Evolutionary conservation across 2,329 filamentous ascomycete genomes (phyloP).

Genomic region (Fusarium sp.): DNA sequence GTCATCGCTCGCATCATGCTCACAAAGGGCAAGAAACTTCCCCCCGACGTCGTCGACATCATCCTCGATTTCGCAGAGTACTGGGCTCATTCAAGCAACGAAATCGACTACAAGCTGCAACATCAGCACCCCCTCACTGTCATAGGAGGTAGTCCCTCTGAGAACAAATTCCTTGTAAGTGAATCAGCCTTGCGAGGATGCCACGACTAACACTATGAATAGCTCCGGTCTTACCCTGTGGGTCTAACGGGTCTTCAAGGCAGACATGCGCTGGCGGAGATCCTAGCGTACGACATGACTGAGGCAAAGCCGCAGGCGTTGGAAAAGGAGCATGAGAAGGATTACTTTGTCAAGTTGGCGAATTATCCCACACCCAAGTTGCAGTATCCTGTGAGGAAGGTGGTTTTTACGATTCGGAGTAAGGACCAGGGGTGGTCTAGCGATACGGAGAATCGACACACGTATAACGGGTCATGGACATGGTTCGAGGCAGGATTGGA

Average conservation of each 20-base stretch:
- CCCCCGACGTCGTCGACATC: conserved; percentile 65
- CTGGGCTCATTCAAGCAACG: conserved; percentile 64
- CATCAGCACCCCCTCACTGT: conserved; percentile 41
- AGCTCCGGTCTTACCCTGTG: conserved; percentile 55
- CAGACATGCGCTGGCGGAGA: conserved; percentile 43
- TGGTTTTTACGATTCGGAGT: conserved; percentile 68
- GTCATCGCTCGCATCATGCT: conserved; percentile 61
- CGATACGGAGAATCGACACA: conserved; percentile 45
- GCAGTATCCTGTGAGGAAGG: conserved; percentile 65
- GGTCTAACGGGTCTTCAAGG: conserved; percentile 49
- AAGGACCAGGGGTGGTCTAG: conserved; percentile 69
- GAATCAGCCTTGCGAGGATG: neutral
- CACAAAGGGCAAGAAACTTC: conserved; percentile 56
- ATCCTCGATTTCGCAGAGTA: conserved; percentile 71
- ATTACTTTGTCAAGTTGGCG: conserved; percentile 50
- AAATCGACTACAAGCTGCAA: conserved; percentile 44
- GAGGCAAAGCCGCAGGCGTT: conserved; percentile 47
- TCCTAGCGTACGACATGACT: conserved; percentile 46
- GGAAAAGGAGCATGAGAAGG: conserved; percentile 42
- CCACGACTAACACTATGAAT: conserved; percentile 19
- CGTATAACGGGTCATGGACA: conserved; percentile 63
- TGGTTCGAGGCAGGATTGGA: conserved; percentile 74
- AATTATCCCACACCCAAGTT: conserved; percentile 55
- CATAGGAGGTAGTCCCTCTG: conserved; percentile 32
- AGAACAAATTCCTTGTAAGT: conserved; percentile 53